Evolutionary conservation across 2,329 filamentous ascomycete species (phyloP).

Genomic region (Paramyrothecium sp.): DNA sequence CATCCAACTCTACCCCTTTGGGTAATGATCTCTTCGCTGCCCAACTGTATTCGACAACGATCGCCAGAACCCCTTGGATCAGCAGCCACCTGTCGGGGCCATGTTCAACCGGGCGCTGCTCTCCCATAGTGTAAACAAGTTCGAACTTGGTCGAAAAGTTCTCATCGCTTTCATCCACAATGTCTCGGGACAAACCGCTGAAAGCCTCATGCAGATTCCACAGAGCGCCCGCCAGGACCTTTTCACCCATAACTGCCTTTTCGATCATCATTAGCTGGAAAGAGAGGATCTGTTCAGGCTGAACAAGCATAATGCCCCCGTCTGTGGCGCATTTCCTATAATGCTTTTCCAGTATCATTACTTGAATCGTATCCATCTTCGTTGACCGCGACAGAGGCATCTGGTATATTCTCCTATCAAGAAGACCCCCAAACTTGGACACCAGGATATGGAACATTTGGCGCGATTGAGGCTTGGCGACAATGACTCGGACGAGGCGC

Average conservation of each 20-base stretch:
- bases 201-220: constrained; percentile 42
- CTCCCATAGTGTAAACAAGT: constrained; percentile 60
- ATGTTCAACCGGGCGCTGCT: constrained; percentile 45
- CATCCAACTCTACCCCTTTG: constrained; percentile 36
- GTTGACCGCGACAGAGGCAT: constrained; percentile 50
- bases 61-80: constrained; percentile 48
- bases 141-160: constrained; percentile 58
- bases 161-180: constrained; percentile 64
- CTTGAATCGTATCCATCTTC: constrained; percentile 14
- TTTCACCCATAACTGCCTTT: constrained; percentile 25
- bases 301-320: constrained; percentile 54
- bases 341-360: constrained; percentile 31
- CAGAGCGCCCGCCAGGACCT: constrained; percentile 26
- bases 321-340: constrained; percentile 41
- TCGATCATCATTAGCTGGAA: constrained; percentile 60
- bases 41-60: constrained; percentile 32
- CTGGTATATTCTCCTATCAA: constrained; percentile 43
- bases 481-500: constrained; percentile 53
- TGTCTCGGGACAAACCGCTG: constrained; percentile 42
- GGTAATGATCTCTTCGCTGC: constrained; percentile 28
- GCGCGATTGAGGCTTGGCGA: constrained; percentile 55
- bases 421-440: constrained; percentile 52
- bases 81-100: constrained; percentile 54
- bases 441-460: constrained; percentile 60
- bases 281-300: constrained; percentile 62